Evolutionary conservation across 2,329 filamentous ascomycete genomes (phyloP), one percentile per base, ranked within the genome.

Genomic region (Aspergillus persii): DNA sequence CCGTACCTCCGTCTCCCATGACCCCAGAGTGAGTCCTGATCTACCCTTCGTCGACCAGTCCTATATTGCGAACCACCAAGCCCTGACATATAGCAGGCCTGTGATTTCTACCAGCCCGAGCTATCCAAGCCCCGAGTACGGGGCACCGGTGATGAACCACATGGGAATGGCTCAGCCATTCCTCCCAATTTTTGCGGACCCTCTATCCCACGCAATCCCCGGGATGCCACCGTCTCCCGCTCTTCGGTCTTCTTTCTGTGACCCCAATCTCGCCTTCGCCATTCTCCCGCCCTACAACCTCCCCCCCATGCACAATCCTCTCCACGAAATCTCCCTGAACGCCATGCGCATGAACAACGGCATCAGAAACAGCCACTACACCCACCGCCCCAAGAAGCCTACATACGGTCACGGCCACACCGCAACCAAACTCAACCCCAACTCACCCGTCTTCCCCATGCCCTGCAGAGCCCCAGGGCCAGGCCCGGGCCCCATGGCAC

Each of bases 21-120:
- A 70, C 69, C n/a, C 70, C 74, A 47, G 74, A 75, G 76, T 77
- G 67, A 66, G 71, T 60, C 60, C 54, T 29, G 18, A 51, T 48
- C 50, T 36, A 48, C 31, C 46, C 18, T 9, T 46, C 23, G 7
- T 58, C 11, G 36, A 50, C 30, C 36, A 12, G 12, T 5, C 30
- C 30, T 31, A 8, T 11, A n/a, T 15, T 39, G 12, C 12, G 11
- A n/a, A 41, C 36, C 36, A 41, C 36, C 4, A n/a, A n/a, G 12
- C 36, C 36, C 36, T 41, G n/a, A 41, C 36, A 41, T n/a, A 41
- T 12, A 56, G 46, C 29, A 71, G 69, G 56, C 68, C 69, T 8
- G 53, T 62, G 12, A 61, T 69, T 1, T 59, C 68, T 0, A 30
- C 61, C 2, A 68, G 58, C 26, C 65, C 68, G 26, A 64, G 62